Evolutionary conservation across 2,329 filamentous ascomycete species (phyloP).

Genomic region (Bimuria novae-zelandiae): DNA sequence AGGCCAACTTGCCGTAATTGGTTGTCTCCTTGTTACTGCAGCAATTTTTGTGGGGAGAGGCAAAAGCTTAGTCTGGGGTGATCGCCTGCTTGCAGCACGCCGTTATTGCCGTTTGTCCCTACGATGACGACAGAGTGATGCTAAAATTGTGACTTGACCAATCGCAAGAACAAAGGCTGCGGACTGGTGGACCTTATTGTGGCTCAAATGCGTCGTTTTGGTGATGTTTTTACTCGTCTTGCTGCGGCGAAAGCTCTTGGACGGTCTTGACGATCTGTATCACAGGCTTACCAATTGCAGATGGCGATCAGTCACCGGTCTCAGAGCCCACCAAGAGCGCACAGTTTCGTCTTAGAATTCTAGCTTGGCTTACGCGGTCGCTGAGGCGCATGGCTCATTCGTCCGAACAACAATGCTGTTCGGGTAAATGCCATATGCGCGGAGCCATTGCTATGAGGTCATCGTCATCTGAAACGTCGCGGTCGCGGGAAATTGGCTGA

Average conservation of each 20-base stretch:
- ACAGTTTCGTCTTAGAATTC: not conserved
- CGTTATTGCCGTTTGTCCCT: conserved; percentile 1
- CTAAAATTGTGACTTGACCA: conserved; percentile 4
- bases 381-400: not conserved
- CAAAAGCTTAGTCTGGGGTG: conserved; percentile 16
- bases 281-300: not conserved
- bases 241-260: not conserved
- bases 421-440: not conserved
- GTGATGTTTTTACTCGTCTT: not conserved
- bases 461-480: not conserved
- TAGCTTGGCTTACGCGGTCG: not conserved
- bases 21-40: conserved; percentile 19
- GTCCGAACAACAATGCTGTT: not conserved
- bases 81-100: conserved; percentile 7
- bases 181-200: not conserved
- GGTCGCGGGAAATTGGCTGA: not conserved
- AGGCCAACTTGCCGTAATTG: conserved; percentile 3
- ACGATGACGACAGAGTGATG: conserved; percentile 10
- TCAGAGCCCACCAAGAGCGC: not conserved
- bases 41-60: conserved; percentile 8
- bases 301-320: not conserved
- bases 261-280: not conserved
- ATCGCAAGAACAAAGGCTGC: conserved; percentile 3
- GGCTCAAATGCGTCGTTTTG: not conserved
- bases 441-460: not conserved